A percentile compares a stretch with the other conserved stretches of the same genome.
These are phyloP conservation scores for Stagonosporopsis rhizophila DNA, from an alignment of 2,329 filamentous ascomycete genomes.

Conservation along the genomic window DNA sequence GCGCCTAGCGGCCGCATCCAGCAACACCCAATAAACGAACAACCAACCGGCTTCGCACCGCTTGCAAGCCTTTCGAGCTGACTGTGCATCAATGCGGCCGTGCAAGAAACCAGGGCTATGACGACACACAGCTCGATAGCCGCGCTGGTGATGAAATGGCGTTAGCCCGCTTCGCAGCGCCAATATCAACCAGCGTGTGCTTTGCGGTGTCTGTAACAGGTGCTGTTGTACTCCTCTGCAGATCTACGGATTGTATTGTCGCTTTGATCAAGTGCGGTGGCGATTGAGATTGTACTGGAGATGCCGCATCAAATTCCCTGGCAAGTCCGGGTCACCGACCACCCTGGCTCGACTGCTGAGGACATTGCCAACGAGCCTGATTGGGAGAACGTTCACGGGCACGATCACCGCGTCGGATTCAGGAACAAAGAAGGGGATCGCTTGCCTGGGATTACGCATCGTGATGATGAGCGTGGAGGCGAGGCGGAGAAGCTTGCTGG, in stretches of 20 bases:
- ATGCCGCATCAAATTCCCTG: constrained; percentile 31
- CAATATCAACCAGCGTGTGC: neutral
- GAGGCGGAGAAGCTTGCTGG: constrained; percentile 31
- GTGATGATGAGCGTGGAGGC: constrained; percentile 33
- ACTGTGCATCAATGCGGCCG: constrained; percentile 1
- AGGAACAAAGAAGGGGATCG: constrained; percentile 46
- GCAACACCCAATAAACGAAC: neutral
- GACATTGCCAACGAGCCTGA: constrained; percentile 55
- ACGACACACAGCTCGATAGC: constrained; percentile 3
- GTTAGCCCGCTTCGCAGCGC: neutral
- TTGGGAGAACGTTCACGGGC: constrained; percentile 45
- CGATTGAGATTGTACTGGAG: neutral
- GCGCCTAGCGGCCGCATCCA: constrained; percentile 14
- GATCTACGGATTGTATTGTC: neutral
- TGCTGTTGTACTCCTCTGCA: neutral
- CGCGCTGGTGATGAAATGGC: constrained; percentile 10
- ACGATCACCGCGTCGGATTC: constrained; percentile 53
- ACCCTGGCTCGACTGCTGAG: constrained; percentile 50
- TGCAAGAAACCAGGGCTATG: constrained; percentile 6
- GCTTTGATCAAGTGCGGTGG: neutral
- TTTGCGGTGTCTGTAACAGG: neutral
- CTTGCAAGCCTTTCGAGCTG: neutral
- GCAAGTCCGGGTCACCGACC: constrained; percentile 37
- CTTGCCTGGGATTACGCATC: constrained; percentile 50
- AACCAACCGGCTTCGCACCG: neutral